Evolutionary conservation across 2,329 filamentous ascomycete genomes (phyloP), one percentile per base, ranked within the genome.

Genomic region (Colletotrichum phormii): DNA sequence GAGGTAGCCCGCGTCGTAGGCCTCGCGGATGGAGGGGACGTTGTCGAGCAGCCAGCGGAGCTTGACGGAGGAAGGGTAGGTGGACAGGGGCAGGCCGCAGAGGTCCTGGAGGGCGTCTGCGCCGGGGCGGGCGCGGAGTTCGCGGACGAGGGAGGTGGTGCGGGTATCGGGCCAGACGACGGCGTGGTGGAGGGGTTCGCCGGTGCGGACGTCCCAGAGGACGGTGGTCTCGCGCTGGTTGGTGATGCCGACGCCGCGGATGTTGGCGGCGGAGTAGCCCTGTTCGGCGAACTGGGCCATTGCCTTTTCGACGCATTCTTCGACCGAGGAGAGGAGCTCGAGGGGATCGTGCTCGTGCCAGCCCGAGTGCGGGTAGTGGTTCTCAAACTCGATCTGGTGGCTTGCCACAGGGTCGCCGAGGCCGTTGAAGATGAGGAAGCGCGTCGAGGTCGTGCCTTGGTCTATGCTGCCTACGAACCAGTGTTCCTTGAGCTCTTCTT

Each of bases 91-190:
- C 57, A 97, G 88, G 65, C 95, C 95, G 80, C 94, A 96, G 54
- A 94, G 85, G 60, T 92, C 87, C 70, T 88, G 88, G 53, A 97
- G 86, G 53, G 90, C 87, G 67, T 95, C 92, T 37, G 93, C 92
- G 59, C 90, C 92, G 8, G 90, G 85, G 67, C 88, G 88, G 18
- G 84, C 82, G 82, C 95, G 95, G 58, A 97, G 85, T 77, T 96
- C 93, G 72, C 93, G 91, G 33, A 97, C 94, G 51, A 97, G 84
- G 9, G 80, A 75, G 60, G 89, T 88, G 64, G 94, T 96, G 64
- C 95, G 89, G 35, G 95, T 97, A 80, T 98, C 95, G 35, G 95
- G 93, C 95, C 95, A 98, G 57, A 95, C 95, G 73, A 98, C 93
- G 71, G 95, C 95, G 79, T 96, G 95, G 84, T 94, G 89, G 18